Conservation (phyloP, 225 moss, liverwort and hornwort genomes). For the Climacium dendroides region DNA sequence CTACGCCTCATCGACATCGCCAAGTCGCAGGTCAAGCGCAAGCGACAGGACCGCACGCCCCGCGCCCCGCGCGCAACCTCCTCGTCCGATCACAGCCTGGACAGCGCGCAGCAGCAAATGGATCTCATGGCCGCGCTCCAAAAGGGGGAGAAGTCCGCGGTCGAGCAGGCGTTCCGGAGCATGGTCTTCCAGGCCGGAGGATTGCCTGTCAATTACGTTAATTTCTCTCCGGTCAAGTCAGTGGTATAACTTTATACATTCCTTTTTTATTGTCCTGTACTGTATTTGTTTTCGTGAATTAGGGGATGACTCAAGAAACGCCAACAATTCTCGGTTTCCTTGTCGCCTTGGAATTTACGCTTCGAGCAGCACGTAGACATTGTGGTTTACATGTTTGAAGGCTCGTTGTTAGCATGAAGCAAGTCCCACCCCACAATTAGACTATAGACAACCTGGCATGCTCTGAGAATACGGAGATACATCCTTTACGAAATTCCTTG, state of each 20-base stretch:
- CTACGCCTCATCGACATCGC: conserved; percentile 37
- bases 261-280: background rate
- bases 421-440: background rate
- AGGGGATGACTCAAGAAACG: background rate
- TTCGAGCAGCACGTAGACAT: background rate
- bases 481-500: background rate
- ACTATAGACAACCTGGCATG: background rate
- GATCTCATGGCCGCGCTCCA: conserved; percentile 43
- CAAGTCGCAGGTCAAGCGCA: conserved; percentile 36
- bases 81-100: conserved; percentile 25
- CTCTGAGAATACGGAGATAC: background rate
- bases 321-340: background rate
- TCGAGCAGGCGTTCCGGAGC: conserved; percentile 44
- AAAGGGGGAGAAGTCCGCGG: conserved; percentile 40
- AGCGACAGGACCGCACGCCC: conserved; percentile 30
- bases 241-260: conserved; percentile 7
- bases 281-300: background rate
- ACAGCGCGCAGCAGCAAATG: conserved; percentile 37
- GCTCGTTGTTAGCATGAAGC: background rate
- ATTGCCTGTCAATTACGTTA: conserved; percentile 49
- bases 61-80: conserved; percentile 13
- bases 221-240: conserved; percentile 42
- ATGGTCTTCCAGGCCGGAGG: conserved; percentile 53
- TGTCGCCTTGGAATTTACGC: background rate
- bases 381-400: background rate